A percentile compares a stretch with the other conserved stretches of the same genome.
Evolutionary conservation across 768 basidiomycete species (phyloP).

Genomic region (Russula abietina): DNA sequence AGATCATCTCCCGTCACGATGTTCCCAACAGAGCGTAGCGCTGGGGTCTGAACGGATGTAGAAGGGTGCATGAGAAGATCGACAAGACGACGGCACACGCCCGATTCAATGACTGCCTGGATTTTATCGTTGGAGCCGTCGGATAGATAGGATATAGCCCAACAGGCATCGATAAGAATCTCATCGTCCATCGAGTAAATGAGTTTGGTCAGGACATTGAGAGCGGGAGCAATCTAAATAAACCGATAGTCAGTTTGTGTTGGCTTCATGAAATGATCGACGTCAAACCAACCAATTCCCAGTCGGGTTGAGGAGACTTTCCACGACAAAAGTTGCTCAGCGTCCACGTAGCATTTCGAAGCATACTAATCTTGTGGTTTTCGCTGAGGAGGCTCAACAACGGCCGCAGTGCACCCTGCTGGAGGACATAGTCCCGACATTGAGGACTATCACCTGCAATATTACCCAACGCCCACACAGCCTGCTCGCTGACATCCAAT

Average conservation of each 20-base stretch:
- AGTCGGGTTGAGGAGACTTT: constrained; percentile 95
- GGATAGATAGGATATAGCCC: constrained; percentile 99
- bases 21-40: constrained; percentile 96
- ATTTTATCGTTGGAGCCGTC: constrained; percentile 99
- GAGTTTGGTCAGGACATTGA: constrained; percentile 94
- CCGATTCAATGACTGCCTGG: constrained; percentile 97
- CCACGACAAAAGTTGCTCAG: constrained; percentile 99
- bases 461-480: constrained; percentile 98
- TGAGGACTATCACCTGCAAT: constrained; percentile 98
- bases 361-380: constrained; percentile 98
- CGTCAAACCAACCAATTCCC: constrained; percentile 73
- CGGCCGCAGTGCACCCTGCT: constrained; percentile 90
- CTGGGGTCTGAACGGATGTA: constrained; percentile 95
- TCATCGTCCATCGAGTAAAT: constrained; percentile 99
- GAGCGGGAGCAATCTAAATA: constrained; percentile 85
- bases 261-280: constrained; percentile 6
- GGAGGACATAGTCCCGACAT: constrained; percentile 94
- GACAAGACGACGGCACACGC: constrained; percentile 94
- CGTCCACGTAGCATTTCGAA: constrained; percentile 98
- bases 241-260: constrained; percentile 23
- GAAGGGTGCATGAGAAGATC: constrained; percentile 94
- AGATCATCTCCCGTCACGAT: constrained; percentile 99
- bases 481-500: constrained; percentile 96
- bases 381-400: constrained; percentile 85
- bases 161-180: constrained; percentile 98